Base-by-base conservation (phyloP, 2,329 filamentous ascomycete genomes). In the Zalaria obscura region DNA sequence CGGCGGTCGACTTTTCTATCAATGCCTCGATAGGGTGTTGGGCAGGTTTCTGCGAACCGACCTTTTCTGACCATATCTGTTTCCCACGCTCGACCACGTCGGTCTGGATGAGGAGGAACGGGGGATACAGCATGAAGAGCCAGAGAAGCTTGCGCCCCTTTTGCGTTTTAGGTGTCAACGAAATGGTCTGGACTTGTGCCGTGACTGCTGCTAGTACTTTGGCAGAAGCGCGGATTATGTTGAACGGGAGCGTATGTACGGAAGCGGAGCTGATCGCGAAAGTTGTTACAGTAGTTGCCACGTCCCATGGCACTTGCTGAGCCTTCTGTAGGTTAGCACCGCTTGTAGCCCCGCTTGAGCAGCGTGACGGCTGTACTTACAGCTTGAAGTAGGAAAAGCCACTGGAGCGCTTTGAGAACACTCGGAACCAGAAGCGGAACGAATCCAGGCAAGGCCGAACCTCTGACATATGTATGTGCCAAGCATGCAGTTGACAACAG, bases 11-110 rank as follows among this genome's bases (percentile, higher is more conserved):
- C 18, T 39, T 18, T 31, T 39, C 25, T 26, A 27, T 25, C 5
- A 42, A 25, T 7, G 11, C n/a, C n/a, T 38, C 38, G 11, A 42
- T 36, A 9, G 41, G 41, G 35, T 42, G 41, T 7, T 36, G 10
- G 11, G 35, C 7, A 36, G 7, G 29, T 32, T n/a, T 32, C 29
- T 32, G 7, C 7, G 3, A n/a, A 32, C 7, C n/a, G 3, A 7
- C n/a, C 29, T n/a, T n/a, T 7, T 7, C 7, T 7, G n/a, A 32
- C 7, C 29, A 7, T 32, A 7, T n/a, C 29, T 7, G 29, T 7
- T 7, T 7, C 7, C 29, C 29, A 32, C n/a, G 29, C n/a, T 7
- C 29, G 7, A n/a, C n/a, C 7, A 32, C 29, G n/a, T 32, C n/a
- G 7, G 29, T 32, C 29, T 32, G 29, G 7, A 32, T 7, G n/a